A percentile compares a stretch with the other conserved stretches of the same genome.
These are phyloP conservation scores for Musa schizocarpa DNA, from an alignment of 176 grass and related monocot species.

Conservation along the genomic window DNA sequence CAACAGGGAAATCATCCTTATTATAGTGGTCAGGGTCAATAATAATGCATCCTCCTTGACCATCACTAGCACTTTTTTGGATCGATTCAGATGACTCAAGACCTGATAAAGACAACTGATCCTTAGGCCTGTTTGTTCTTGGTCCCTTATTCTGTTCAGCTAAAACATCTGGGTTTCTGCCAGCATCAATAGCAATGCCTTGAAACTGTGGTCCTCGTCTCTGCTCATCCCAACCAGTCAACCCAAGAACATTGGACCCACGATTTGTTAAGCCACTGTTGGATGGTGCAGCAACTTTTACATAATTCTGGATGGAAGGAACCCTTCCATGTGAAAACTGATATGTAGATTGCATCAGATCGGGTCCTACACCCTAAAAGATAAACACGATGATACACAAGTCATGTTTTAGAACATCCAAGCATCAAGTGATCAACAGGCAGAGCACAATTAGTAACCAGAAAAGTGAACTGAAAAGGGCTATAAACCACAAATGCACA, in stretches of 20 bases:
- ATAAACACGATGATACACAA: background rate
- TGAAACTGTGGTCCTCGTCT: constrained; percentile 4
- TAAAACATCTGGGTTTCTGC: constrained; percentile 12
- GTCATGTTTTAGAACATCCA: constrained; percentile 10
- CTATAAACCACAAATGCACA: too few relatives aligned
- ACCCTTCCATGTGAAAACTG: constrained; percentile 23
- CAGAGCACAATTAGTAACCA: background rate
- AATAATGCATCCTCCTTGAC: constrained; percentile 39
- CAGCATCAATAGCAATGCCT: constrained; percentile 5
- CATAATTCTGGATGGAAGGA: constrained; percentile 23
- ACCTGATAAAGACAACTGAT: constrained; percentile 22
- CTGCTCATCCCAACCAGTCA: constrained; percentile 42
- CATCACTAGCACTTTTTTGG: constrained; percentile 26
- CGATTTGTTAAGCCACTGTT: constrained; percentile 23
- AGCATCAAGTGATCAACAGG: background rate
- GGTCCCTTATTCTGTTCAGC: constrained; percentile 29
- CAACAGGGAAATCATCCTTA: constrained; percentile 41
- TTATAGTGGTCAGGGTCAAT: constrained; percentile 53
- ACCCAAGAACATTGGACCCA: constrained; percentile 13
- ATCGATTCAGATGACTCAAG: constrained; percentile 31
- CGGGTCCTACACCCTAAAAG: constrained; percentile 10
- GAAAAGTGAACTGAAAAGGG: background rate
- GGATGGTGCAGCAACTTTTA: constrained; percentile 16
- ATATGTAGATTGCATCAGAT: constrained; percentile 15
- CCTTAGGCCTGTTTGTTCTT: constrained; percentile 28